Evolutionary conservation across 78 protist species (phyloP).

Genomic region (Dictyostelium intermedium): DNA sequence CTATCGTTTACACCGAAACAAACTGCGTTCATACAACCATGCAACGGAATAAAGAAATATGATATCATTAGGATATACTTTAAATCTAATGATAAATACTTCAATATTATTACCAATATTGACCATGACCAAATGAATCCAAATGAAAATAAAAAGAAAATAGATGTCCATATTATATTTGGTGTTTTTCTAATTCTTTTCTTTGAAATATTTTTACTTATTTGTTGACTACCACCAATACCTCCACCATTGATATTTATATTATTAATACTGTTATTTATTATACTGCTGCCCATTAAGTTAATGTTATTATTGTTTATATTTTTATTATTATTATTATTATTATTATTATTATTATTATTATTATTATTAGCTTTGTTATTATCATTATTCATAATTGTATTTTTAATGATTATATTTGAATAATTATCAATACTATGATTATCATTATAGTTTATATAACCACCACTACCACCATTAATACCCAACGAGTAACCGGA

Average conservation of each 20-base stretch:
- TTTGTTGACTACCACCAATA: background rate
- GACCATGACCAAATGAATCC: slow-evolving; percentile 32
- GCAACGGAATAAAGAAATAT: slow-evolving; percentile 16
- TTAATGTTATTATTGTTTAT: background rate
- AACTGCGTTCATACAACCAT: slow-evolving; percentile 31
- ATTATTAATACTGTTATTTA: background rate
- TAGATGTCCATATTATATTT: slow-evolving; percentile 34
- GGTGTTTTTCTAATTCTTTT: slow-evolving; percentile 6
- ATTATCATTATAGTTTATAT: background rate
- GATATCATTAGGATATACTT: background rate
- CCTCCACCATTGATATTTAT: background rate
- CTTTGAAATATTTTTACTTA: background rate
- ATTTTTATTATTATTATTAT: background rate
- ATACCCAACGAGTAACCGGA: background rate
- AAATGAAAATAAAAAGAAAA: slow-evolving; percentile 31
- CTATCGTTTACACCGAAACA: slow-evolving; percentile 39
- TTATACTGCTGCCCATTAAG: background rate
- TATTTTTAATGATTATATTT: background rate
- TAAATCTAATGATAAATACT: background rate
- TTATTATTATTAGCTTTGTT: background rate
- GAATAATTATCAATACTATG: background rate
- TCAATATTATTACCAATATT: background rate
- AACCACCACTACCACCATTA: background rate
- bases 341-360: background rate
- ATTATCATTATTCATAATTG: background rate